Percentiles rank a stretch among this genome's conserved stretches.
phyloP scores from a whole-genome alignment of 1,284 basidiomycete genomes.

The Boletus semigastroideus region DNA sequence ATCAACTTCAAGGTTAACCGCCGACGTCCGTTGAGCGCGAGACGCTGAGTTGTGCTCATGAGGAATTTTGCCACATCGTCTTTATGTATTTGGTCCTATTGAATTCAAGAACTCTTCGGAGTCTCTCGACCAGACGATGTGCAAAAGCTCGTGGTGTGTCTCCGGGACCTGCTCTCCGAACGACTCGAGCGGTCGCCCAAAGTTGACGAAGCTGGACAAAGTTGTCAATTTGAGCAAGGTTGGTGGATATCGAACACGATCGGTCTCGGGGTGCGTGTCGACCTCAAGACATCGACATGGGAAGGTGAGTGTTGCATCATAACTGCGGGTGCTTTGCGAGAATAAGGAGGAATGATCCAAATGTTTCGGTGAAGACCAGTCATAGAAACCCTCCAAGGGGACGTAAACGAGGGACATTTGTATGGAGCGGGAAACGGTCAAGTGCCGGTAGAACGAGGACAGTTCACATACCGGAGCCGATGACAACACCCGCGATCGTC shows the following conservation, averaged over 20 bases:
- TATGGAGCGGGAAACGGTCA: conserved; percentile 38
- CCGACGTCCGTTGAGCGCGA: too few species aligned
- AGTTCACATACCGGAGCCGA: conserved; percentile 60
- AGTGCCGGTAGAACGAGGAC: not conserved
- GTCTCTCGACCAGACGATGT: conserved; percentile 53
- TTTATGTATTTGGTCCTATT: too few species aligned
- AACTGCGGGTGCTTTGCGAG: conserved; percentile 5
- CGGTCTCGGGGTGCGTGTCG: conserved; percentile 82
- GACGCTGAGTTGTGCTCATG: too few species aligned
- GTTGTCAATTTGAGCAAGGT: conserved; percentile 93
- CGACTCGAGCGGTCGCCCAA: conserved; percentile 60
- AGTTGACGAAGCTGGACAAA: conserved; percentile 82
- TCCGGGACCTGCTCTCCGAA: conserved; percentile 67
- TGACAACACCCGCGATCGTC: conserved; percentile 81
- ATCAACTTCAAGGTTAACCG: too few species aligned
- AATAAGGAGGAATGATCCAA: conserved; percentile 49
- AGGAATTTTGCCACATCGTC: too few species aligned
- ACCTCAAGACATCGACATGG: conserved; percentile 93
- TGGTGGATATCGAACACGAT: conserved; percentile 82
- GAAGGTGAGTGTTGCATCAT: conserved; percentile 63
- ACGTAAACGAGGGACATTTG: conserved; percentile 83
- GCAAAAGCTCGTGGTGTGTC: conserved; percentile 64
- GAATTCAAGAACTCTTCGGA: too few species aligned
- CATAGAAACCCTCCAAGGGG: conserved; percentile 85
- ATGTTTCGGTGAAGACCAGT: conserved; percentile 69